phyloP scores from a whole-genome alignment of 768 basidiomycete species.

The Mycena alexandri region DNA sequence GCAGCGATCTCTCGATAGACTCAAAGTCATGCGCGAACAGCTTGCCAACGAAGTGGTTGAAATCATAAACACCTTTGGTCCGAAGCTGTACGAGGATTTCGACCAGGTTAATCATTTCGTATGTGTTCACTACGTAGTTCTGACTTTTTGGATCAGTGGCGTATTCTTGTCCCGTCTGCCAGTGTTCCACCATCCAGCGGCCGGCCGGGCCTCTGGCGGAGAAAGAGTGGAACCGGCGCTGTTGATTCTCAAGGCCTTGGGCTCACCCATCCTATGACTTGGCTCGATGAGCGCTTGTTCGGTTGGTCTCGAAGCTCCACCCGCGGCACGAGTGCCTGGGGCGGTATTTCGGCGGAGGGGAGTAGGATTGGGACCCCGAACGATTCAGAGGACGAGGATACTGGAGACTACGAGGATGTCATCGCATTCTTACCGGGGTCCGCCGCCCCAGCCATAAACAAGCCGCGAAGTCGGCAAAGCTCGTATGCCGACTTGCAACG shows the following conservation, averaged over 20 bases:
- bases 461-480: slow-evolving; percentile 71
- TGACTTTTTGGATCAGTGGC: slow-evolving; percentile 59
- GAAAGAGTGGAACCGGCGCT: slow-evolving; percentile 84
- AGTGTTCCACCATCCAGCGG: slow-evolving; percentile 85
- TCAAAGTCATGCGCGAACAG: slow-evolving; percentile 77
- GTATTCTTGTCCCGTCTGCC: slow-evolving; percentile 87
- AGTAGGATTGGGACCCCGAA: slow-evolving; percentile 79
- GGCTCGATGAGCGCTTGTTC: slow-evolving; percentile 94
- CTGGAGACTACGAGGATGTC: slow-evolving; percentile 93
- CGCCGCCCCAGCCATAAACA: slow-evolving; percentile 58
- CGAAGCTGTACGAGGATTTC: slow-evolving; percentile 89
- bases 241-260: slow-evolving; percentile 87
- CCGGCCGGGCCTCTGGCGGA: slow-evolving; percentile 78
- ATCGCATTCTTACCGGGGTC: slow-evolving; percentile 71
- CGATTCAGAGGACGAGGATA: slow-evolving; percentile 87
- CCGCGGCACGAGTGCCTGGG: slow-evolving; percentile 90
- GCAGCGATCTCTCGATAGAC: slow-evolving; percentile 78
- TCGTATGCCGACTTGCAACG: slow-evolving; percentile 89
- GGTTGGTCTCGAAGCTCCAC: slow-evolving; percentile 88
- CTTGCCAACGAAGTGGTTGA: slow-evolving; percentile 88
- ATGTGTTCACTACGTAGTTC: slow-evolving; percentile 26
- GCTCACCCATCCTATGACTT: slow-evolving; percentile 92
- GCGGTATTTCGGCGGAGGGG: slow-evolving; percentile 63
- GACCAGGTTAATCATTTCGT: slow-evolving; percentile 66
- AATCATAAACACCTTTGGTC: slow-evolving; percentile 89